Conservation (phyloP, 805 yeast genomes). For the Saccharomycopsis sp. region DNA sequence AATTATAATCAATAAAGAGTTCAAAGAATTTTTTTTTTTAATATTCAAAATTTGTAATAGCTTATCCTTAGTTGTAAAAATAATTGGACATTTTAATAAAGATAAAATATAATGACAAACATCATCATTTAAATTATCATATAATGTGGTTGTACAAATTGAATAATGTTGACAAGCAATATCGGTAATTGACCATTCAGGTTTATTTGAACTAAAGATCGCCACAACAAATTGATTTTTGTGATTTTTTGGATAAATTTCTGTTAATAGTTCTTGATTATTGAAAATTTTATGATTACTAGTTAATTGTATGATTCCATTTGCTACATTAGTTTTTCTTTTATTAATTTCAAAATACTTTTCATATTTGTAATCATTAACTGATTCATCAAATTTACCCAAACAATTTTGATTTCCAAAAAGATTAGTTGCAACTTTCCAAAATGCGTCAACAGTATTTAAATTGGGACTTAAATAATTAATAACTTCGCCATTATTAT, state of each 20-base stretch:
- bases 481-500: slow-evolving; percentile 21
- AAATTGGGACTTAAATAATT: slow-evolving; percentile 34
- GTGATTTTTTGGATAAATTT: slow-evolving; percentile 19
- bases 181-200: slow-evolving; percentile 64
- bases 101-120: slow-evolving; percentile 34
- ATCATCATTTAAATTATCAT: slow-evolving; percentile 46
- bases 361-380: slow-evolving; percentile 20
- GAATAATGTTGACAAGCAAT: slow-evolving; percentile 53
- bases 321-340: slow-evolving; percentile 28
- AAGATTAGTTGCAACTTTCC: slow-evolving; percentile 30
- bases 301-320: slow-evolving; percentile 28
- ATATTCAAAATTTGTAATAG: slow-evolving; percentile 23
- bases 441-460: slow-evolving; percentile 34
- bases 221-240: slow-evolving; percentile 31
- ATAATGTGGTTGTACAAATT: slow-evolving; percentile 40
- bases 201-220: slow-evolving; percentile 33
- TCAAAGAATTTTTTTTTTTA: slow-evolving; percentile 3
- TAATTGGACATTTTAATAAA: not conserved
- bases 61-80: slow-evolving; percentile 23
- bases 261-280: slow-evolving; percentile 6
- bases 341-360: slow-evolving; percentile 25
- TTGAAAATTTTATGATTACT: slow-evolving; percentile 19
- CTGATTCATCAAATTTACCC: slow-evolving; percentile 28
- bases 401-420: slow-evolving; percentile 33
- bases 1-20: slow-evolving; percentile 8